A percentile compares a stretch with the other conserved stretches of the same genome.
phyloP scores from a whole-genome alignment of 495 filamentous ascomycete genomes.

The Amphirosellinia nigrospora region DNA sequence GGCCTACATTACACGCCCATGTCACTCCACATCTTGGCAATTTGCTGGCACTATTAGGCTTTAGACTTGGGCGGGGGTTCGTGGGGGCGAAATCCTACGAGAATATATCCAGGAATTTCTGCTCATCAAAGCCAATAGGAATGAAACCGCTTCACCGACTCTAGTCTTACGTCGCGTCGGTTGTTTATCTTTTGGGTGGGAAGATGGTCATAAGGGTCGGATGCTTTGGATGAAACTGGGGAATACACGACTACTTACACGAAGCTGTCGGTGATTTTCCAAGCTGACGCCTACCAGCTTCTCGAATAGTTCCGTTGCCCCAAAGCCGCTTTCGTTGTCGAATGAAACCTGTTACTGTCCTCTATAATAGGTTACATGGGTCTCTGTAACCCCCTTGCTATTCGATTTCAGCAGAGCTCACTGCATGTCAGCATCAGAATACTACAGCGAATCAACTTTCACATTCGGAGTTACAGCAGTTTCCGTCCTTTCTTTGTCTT shows the following conservation, averaged over 20 bases:
- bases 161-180: conserved; percentile 16
- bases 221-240: conserved; percentile 3
- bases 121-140: conserved; percentile 18
- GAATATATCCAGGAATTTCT: conserved; percentile 12
- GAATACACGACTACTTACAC: not conserved
- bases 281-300: not conserved
- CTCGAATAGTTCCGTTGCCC: conserved; percentile 1
- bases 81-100: conserved; percentile 42
- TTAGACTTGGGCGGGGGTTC: conserved; percentile 32
- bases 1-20: conserved; percentile 8
- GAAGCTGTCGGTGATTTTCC: not conserved
- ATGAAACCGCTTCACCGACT: conserved; percentile 26
- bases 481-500: conserved; percentile 33
- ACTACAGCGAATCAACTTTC: conserved; percentile 27
- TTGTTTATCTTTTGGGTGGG: not conserved
- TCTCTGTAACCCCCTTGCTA: not conserved
- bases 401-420: conserved; percentile 20
- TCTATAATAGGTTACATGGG: conserved; percentile 13
- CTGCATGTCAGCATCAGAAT: conserved; percentile 26
- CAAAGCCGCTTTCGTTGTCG: conserved; percentile 8
- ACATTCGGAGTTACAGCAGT: conserved; percentile 31
- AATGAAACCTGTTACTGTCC: conserved; percentile 17
- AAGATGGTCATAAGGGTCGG: not conserved
- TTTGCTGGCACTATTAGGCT: conserved; percentile 5
- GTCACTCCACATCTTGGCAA: conserved; percentile 14